Evolutionary conservation across 495 filamentous ascomycete genomes (phyloP), one percentile per base, ranked within the genome.

Genomic region (Penicillium turbatum): DNA sequence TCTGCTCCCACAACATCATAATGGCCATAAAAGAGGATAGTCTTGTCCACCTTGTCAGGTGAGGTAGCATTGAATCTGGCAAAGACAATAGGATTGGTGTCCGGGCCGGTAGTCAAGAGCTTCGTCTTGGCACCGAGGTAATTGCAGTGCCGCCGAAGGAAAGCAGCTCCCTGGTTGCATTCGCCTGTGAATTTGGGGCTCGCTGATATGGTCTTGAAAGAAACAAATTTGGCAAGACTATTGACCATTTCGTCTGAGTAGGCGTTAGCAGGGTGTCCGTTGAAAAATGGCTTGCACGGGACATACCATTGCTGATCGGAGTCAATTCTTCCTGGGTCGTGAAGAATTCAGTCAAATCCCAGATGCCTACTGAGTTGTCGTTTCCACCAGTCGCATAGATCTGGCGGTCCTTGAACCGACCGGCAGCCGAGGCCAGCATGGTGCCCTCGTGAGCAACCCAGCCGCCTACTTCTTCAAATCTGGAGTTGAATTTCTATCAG

Each of bases 1-100:
- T 95, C 89, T 0, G 95, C 93, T 16, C 88, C 81, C n/a, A 98
- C 91, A n/a, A 98, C 90, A 54, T 98, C 93, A 70, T 98, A 98
- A 60, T 98, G 93, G 3, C 95, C 95, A 66, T 98, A 98, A 68
- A 98, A 98, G 12, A 98, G 75, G 31, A 97, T 87, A 0, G 87
- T 91, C 71, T 92, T 96, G 19, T 90, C 80, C 68, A 80, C 63
- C 80, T 89, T 69, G 0, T 72, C 53, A 2, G 69, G 26, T 2
- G 71, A 67, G 1, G 72, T 75, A 19, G 88, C 89, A 44, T 81
- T 78, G 66, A 98, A 98, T 51, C 85, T 85, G 30, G 93, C 92
- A 65, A 86, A 87, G 1, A 98, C 89, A 19, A 97, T 83, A 2
- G 93, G 93, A 66, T 97, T 97, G 39, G 84, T 85, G 10, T 82